phyloP scores from a whole-genome alignment of 495 filamentous ascomycete genomes.

The Cudoniella acicularis region DNA sequence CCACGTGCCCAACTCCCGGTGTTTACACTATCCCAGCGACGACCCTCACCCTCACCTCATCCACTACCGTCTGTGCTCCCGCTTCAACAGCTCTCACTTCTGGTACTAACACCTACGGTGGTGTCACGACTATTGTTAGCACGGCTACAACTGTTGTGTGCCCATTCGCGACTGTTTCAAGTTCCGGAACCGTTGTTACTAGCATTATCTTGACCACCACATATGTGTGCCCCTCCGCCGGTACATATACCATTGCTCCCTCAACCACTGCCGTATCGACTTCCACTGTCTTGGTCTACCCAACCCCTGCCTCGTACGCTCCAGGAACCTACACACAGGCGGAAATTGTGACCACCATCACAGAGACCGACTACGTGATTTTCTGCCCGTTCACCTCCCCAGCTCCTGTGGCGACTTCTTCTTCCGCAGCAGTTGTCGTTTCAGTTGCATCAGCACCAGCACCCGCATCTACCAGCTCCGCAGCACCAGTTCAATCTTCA shows the following conservation, averaged over 20 bases:
- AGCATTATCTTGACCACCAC: constrained; percentile 70
- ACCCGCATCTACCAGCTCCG: neutral
- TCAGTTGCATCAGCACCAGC: constrained; percentile 11
- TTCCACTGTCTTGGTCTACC: constrained; percentile 58
- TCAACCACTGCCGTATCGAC: constrained; percentile 56
- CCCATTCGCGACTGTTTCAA: constrained; percentile 66
- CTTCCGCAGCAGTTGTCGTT: constrained; percentile 3
- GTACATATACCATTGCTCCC: constrained; percentile 78
- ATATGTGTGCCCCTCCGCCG: constrained; percentile 73
- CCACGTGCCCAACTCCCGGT: constrained; percentile 67
- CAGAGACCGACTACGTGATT: constrained; percentile 62
- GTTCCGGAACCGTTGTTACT: constrained; percentile 53
- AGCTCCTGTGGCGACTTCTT: constrained; percentile 14
- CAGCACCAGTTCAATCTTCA: constrained; percentile 9
- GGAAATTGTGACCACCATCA: constrained; percentile 63
- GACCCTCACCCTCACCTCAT: constrained; percentile 62
- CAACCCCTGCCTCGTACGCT: constrained; percentile 58
- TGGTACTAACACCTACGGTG: constrained; percentile 69
- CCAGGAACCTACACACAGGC: constrained; percentile 74
- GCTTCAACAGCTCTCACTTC: constrained; percentile 58
- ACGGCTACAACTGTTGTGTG: constrained; percentile 68
- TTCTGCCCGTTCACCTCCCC: constrained; percentile 65
- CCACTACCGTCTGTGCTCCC: constrained; percentile 64
- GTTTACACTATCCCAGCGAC: constrained; percentile 77
- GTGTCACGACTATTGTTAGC: constrained; percentile 71